Evolutionary conservation across 345 rosid genomes (phyloP).

Genomic region (Sisymbrium altissimum): DNA sequence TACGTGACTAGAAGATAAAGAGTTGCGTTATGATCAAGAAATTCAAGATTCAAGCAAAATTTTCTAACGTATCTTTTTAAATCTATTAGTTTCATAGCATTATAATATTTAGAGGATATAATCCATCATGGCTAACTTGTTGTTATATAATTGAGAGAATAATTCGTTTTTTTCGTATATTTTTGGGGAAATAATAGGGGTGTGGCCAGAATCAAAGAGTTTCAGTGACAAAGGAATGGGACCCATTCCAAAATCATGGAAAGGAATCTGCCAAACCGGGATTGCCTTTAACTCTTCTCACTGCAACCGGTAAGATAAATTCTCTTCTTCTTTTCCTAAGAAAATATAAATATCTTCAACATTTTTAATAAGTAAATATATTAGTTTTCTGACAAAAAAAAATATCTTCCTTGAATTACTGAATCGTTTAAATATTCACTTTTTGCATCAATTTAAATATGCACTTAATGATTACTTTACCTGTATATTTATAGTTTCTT

Average conservation of each 20-base stretch:
- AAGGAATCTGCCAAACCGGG: conserved; percentile 80
- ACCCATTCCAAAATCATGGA: conserved; percentile 83
- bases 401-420: background rate
- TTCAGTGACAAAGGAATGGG: conserved; percentile 78
- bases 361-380: background rate
- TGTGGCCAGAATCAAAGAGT: conserved; percentile 92
- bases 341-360: background rate
- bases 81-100: background rate
- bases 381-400: background rate
- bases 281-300: conserved; percentile 58
- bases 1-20: conserved; percentile 15
- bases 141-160: background rate
- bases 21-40: conserved; percentile 22
- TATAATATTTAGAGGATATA: background rate
- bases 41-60: conserved; percentile 11
- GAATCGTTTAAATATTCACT: background rate
- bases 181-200: conserved; percentile 42
- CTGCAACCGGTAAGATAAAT: conserved; percentile 54
- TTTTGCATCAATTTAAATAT: no score
- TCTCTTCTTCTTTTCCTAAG: background rate
- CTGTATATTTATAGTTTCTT: background rate
- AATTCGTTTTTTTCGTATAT: background rate
- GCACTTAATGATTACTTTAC: background rate
- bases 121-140: conserved; percentile 6
- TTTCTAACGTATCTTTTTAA: background rate